These are phyloP conservation scores for Pythium brachiatum DNA, from an alignment of 352 stramenopile species.

Conservation along the genomic window DNA sequence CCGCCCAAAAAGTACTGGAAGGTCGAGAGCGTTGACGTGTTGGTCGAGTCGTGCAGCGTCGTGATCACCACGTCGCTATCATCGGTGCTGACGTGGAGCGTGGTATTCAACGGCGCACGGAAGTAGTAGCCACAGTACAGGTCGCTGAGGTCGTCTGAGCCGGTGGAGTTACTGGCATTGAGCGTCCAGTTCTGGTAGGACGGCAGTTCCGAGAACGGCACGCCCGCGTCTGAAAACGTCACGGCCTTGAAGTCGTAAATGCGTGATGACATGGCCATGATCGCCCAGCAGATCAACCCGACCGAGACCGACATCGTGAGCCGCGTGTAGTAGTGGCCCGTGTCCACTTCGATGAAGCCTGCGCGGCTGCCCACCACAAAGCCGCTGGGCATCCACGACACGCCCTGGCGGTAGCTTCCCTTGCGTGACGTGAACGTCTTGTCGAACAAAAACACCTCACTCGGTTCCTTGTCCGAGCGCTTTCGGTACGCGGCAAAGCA, in stretches of 20 bases:
- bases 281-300: constrained; percentile 58
- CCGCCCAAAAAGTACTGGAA: constrained; percentile 71
- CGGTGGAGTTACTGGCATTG: not conserved
- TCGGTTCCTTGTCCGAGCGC: constrained; percentile 72
- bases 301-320: constrained; percentile 64
- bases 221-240: constrained; percentile 27
- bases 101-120: constrained; percentile 42
- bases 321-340: constrained; percentile 83
- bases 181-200: constrained; percentile 47
- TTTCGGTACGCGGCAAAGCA: constrained; percentile 82
- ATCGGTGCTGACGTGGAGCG: constrained; percentile 44
- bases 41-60: constrained; percentile 37
- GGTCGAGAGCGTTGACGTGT: constrained; percentile 28
- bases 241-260: constrained; percentile 66
- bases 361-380: constrained; percentile 76
- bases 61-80: constrained; percentile 43
- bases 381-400: constrained; percentile 87
- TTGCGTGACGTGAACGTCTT: constrained; percentile 76
- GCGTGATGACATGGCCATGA: constrained; percentile 54
- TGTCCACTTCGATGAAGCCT: constrained; percentile 84
- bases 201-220: constrained; percentile 21
- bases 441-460: constrained; percentile 86
- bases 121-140: constrained; percentile 80
- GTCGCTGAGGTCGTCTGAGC: constrained; percentile 9
- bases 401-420: constrained; percentile 78